A percentile compares a stretch with the other conserved stretches of the same genome.
These are phyloP conservation scores for Flaveria bidentis DNA, from an alignment of 129 eudicot genomes.

Conservation along the genomic window DNA sequence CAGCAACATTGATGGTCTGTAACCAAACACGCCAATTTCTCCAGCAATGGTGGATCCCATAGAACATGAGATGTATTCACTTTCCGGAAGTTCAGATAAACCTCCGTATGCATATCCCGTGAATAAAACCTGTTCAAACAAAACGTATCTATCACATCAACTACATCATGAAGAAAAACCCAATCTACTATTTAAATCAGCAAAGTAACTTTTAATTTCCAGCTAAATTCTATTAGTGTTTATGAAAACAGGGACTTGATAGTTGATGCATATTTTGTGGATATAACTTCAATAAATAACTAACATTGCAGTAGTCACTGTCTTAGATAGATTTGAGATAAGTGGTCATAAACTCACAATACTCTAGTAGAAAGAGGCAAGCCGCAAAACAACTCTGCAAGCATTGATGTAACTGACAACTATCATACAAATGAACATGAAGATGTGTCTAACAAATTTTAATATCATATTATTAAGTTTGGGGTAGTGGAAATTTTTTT, in stretches of 20 bases:
- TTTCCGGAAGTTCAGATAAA: constrained; percentile 87
- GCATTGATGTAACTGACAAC: neutral
- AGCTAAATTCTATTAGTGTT: neutral
- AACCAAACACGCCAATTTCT: constrained; percentile 91
- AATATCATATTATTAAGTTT: neutral
- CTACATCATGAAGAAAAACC: neutral
- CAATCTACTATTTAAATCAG: neutral
- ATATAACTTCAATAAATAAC: constrained; percentile 7
- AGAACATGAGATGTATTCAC: constrained; percentile 82
- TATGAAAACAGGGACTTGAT: constrained; percentile 3
- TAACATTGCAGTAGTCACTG: neutral
- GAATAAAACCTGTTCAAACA: constrained; percentile 69
- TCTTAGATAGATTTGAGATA: neutral
- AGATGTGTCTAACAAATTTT: neutral
- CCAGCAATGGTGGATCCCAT: constrained; percentile 95
- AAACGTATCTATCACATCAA: constrained; percentile 28
- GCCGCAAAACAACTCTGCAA: neutral
- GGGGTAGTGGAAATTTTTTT: neutral
- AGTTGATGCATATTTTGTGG: neutral
- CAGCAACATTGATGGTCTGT: constrained; percentile 76
- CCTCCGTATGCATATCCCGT: constrained; percentile 97
- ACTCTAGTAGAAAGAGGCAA: constrained; percentile 12
- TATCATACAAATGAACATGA: neutral
- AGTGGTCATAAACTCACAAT: neutral
- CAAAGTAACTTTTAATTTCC: neutral